phyloP scores from a whole-genome alignment of 2,329 filamentous ascomycete genomes.

The Paradendryphiella salina region DNA sequence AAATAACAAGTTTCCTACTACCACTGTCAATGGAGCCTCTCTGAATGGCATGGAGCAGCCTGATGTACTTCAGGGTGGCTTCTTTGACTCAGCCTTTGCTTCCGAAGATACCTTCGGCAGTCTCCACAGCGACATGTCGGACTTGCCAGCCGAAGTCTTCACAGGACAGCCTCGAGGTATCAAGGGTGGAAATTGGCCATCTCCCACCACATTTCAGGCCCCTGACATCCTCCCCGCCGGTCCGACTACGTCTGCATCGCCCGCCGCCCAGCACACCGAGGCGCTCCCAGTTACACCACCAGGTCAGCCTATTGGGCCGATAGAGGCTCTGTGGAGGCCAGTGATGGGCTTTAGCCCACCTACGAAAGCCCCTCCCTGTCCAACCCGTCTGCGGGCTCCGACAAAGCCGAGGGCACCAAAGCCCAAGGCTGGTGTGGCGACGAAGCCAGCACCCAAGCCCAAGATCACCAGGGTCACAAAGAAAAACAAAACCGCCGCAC shows the following conservation, averaged over 20 bases:
- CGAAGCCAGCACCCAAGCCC: background rate
- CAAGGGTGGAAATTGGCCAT: background rate
- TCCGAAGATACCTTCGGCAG: background rate
- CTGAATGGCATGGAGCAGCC: background rate
- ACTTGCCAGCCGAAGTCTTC: background rate
- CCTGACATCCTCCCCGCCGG: background rate
- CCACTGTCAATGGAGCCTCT: background rate
- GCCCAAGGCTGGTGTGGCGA: background rate
- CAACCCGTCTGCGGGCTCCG: background rate
- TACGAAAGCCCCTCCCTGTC: background rate
- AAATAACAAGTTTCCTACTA: background rate
- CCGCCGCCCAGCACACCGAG: background rate
- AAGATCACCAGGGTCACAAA: background rate
- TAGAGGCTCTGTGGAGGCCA: slow-evolving; percentile 1
- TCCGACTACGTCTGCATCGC: background rate
- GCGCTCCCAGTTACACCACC: background rate
- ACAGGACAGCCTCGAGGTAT: background rate
- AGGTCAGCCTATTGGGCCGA: background rate
- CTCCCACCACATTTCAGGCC: background rate
- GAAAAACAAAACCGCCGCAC: background rate
- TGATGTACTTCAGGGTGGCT: background rate
- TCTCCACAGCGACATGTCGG: background rate
- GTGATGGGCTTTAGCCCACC: background rate
- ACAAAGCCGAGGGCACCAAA: background rate
- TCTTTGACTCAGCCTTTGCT: background rate